These are phyloP conservation scores for Sanguinoderma infundibulare DNA, from an alignment of 1,284 basidiomycete genomes.

Conservation along the genomic window DNA sequence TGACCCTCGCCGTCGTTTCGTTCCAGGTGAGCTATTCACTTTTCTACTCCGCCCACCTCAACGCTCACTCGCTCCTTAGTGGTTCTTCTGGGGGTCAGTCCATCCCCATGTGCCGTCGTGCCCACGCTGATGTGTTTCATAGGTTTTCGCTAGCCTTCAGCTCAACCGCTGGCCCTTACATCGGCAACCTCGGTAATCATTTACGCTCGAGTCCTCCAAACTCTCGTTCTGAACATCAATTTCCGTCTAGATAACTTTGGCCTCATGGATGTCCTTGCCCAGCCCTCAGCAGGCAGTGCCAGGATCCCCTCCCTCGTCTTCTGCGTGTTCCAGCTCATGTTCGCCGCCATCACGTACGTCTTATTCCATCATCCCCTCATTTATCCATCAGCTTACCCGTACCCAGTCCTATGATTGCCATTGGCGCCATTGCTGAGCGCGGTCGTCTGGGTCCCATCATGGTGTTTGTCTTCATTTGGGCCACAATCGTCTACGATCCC, in stretches of 20 bases:
- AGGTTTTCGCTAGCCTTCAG: constrained; percentile 51
- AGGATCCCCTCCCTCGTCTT: constrained; percentile 86
- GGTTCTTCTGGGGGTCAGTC: constrained; percentile 53
- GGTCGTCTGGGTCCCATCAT: constrained; percentile 86
- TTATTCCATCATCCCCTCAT: no score
- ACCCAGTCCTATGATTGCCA: constrained; percentile 75
- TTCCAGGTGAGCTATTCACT: constrained; percentile 41
- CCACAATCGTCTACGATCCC: constrained; percentile 92
- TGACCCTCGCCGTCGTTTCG: constrained; percentile 63
- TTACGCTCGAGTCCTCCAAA: background rate
- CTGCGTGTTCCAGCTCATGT: constrained; percentile 90
- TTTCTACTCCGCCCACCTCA: background rate
- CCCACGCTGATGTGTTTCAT: background rate
- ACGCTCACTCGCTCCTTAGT: constrained; percentile 28
- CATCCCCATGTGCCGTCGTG: background rate
- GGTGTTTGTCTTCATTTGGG: constrained; percentile 91
- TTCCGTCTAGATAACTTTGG: constrained; percentile 70
- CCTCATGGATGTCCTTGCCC: constrained; percentile 79
- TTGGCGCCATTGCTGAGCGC: constrained; percentile 94
- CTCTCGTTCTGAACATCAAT: background rate
- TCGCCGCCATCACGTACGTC: constrained; percentile 78
- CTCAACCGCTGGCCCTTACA: constrained; percentile 48
- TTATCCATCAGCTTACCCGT: background rate
- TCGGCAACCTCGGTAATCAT: constrained; percentile 43
- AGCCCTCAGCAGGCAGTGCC: constrained; percentile 74